A percentile compares a stretch with the other conserved stretches of the same genome.
phyloP scores from a whole-genome alignment of 2,329 filamentous ascomycete genomes.

The Helotiales sp. region DNA sequence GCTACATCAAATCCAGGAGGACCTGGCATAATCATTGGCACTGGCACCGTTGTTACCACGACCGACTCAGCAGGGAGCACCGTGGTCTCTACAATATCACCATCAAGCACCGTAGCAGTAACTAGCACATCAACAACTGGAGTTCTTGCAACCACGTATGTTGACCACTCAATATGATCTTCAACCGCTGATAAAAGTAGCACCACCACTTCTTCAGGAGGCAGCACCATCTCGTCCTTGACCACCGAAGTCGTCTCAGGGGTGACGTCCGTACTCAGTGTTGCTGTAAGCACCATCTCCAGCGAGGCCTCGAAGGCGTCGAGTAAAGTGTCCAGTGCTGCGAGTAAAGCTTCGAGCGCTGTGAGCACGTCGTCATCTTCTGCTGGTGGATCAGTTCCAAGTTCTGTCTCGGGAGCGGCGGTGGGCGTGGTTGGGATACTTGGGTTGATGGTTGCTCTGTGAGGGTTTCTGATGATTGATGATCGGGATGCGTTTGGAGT shows the following conservation, averaged over 20 bases:
- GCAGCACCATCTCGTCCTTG: constrained; percentile 11
- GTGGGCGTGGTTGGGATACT: constrained; percentile 18
- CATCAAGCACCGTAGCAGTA: background rate
- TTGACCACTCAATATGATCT: background rate
- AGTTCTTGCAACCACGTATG: background rate
- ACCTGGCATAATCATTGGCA: constrained; percentile 8
- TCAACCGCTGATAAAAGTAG: background rate
- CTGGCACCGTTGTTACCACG: constrained; percentile 14
- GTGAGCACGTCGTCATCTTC: constrained; percentile 9
- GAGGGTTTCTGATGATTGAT: no score
- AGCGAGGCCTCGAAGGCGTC: constrained; percentile 10
- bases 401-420: constrained; percentile 13
- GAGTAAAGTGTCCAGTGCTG: background rate
- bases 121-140: background rate
- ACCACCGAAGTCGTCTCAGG: constrained; percentile 19
- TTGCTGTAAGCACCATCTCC: constrained; percentile 8
- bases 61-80: constrained; percentile 5
- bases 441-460: constrained; percentile 20
- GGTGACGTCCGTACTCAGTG: constrained; percentile 16
- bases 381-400: constrained; percentile 11
- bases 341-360: constrained; percentile 1
- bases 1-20: constrained; percentile 10
- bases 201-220: background rate
- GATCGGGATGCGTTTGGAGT: no score
- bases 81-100: constrained; percentile 23